Conservation (phyloP, 2,329 filamentous ascomycete genomes). For the Colletotrichum lentis region DNA sequence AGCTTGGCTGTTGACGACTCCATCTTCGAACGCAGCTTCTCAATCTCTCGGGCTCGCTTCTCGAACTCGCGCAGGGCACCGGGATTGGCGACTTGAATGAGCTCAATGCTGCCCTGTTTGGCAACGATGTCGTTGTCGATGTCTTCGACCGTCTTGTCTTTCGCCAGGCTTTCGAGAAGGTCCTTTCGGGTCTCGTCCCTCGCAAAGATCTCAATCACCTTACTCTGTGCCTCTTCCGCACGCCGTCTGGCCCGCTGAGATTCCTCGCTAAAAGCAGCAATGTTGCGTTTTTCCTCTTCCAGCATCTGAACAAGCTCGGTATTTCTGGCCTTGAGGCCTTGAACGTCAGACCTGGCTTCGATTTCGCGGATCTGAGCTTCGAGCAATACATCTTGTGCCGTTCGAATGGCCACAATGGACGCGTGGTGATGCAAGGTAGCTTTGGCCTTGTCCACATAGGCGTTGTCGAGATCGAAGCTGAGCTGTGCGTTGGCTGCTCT, state of each 20-base stretch:
- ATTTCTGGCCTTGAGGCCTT: slow-evolving; percentile 73
- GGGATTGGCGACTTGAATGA: slow-evolving; percentile 81
- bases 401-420: slow-evolving; percentile 68
- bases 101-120: slow-evolving; percentile 77
- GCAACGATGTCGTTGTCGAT: slow-evolving; percentile 78
- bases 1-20: slow-evolving; percentile 64
- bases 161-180: slow-evolving; percentile 54
- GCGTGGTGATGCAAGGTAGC: slow-evolving; percentile 63
- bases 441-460: slow-evolving; percentile 64
- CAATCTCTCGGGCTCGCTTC: slow-evolving; percentile 74
- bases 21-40: slow-evolving; percentile 66
- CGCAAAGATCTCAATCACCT: slow-evolving; percentile 52
- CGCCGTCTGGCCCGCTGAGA: slow-evolving; percentile 48
- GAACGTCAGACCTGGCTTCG: slow-evolving; percentile 84
- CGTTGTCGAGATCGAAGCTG: slow-evolving; percentile 62
- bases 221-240: slow-evolving; percentile 48
- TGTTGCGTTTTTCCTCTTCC: slow-evolving; percentile 54
- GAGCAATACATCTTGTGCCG: slow-evolving; percentile 69
- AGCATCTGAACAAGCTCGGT: slow-evolving; percentile 63
- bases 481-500: slow-evolving; percentile 59
- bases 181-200: slow-evolving; percentile 51
- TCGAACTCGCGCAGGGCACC: slow-evolving; percentile 81
- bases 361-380: slow-evolving; percentile 75
- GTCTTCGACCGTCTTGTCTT: slow-evolving; percentile 65
- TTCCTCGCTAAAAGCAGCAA: slow-evolving; percentile 51